Evolutionary conservation across 139 green algal species (phyloP).

Genomic region (Haematococcus lacustris): DNA sequence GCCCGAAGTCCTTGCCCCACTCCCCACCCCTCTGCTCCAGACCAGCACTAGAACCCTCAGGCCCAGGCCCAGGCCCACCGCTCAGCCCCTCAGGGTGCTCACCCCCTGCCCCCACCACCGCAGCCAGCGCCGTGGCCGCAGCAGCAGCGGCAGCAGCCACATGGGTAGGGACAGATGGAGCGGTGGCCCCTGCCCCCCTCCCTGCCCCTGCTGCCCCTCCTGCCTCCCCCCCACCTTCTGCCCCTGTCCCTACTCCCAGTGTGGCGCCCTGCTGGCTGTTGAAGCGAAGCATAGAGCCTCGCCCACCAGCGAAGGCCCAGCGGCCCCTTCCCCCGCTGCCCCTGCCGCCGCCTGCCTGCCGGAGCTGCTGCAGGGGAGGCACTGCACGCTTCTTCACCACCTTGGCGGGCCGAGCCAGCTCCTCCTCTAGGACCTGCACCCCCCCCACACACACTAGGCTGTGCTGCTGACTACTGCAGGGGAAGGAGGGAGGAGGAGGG

Average conservation of each 20-base stretch:
- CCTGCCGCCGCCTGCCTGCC: constrained; percentile 1
- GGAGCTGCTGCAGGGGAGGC: background rate
- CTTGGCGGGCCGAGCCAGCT: constrained; percentile 58
- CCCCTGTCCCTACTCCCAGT: background rate
- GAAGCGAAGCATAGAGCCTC: background rate
- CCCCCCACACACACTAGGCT: constrained; percentile 18
- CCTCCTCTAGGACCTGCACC: constrained; percentile 35
- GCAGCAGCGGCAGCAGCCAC: no score
- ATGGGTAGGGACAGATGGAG: no score
- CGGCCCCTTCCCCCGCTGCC: background rate
- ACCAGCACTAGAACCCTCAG: no score
- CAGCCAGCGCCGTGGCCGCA: no score
- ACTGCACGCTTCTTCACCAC: constrained; percentile 44
- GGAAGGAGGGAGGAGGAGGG: background rate
- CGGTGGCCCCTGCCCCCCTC: background rate
- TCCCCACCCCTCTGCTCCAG: no score
- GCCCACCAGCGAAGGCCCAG: background rate
- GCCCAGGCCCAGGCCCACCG: no score
- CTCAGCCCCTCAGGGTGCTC: no score
- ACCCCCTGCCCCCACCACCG: no score
- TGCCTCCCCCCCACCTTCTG: background rate
- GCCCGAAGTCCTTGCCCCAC: no score
- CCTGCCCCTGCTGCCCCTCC: background rate
- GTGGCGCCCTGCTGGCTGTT: background rate
- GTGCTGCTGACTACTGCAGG: background rate